Evolutionary conservation across 2,329 filamentous ascomycete species (phyloP).

Genomic region (Colletotrichum musicola): DNA sequence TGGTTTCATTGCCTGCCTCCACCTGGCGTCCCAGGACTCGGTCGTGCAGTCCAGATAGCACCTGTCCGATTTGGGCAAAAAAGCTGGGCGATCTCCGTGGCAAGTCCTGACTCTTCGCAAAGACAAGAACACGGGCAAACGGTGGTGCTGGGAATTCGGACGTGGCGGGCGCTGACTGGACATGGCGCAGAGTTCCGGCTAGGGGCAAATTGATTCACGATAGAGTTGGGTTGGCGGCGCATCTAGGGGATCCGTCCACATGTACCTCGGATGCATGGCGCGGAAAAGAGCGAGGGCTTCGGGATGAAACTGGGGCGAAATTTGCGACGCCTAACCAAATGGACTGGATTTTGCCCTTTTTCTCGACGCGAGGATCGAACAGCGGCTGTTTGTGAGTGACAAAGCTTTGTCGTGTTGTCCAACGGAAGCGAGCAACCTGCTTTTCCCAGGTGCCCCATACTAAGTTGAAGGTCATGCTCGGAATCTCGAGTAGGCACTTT

Average conservation of each 20-base stretch:
- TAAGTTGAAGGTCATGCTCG: not conserved
- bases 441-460: too few species aligned
- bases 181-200: not conserved
- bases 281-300: not conserved
- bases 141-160: not conserved
- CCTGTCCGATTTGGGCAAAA: not conserved
- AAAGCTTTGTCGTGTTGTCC: not conserved
- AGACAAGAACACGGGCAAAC: not conserved
- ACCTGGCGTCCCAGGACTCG: not conserved
- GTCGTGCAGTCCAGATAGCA: not conserved
- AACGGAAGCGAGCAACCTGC: not conserved
- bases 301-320: not conserved
- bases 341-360: not conserved
- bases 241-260: constrained; percentile 14
- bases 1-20: not conserved
- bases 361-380: not conserved
- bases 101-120: not conserved
- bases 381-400: not conserved
- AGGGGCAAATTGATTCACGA: not conserved
- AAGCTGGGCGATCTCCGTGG: not conserved
- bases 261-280: not conserved
- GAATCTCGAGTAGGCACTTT: not conserved
- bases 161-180: not conserved
- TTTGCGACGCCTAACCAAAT: not conserved
- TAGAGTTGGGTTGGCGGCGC: constrained; percentile 17